Evolutionary conservation across 176 grass and related monocot species (phyloP), one percentile per base, ranked within the genome.

Genomic region (Ensete ventricosum): DNA sequence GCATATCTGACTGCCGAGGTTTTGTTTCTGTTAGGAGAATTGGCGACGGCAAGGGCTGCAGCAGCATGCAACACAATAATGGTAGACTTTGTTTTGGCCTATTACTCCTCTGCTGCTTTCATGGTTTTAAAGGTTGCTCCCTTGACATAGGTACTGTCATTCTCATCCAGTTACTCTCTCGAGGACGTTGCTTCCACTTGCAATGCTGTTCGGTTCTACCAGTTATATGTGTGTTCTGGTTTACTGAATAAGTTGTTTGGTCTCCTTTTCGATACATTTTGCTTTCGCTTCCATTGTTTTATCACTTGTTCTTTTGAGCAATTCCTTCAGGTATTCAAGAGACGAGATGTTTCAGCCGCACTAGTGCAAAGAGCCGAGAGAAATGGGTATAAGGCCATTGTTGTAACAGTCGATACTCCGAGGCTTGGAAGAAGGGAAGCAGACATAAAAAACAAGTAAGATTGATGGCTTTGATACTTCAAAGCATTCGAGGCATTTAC

Each of bases 381-480:
- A 73, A 82, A 63, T 77, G 90, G 90, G 53, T 98, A 88, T 72
- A 98, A 82, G 55, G 94, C 90, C 52, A 88, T 98, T 80, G 82
- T 98, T 79, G 63, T 98, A 76, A 98, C 94, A 75, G 90, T 93
- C 59, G 88, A 98, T 86, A 93, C 88, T 11, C 90, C 90, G 50
- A 69, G 83, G 80, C 75, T 93, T 1, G 88, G 94, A 52, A 84
- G 94, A 60, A 82, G 94, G 14, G 94, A 98, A 79, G 88, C 84
- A 55, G 94, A 93, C 54, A 91, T 89, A 17, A 88, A 83, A 74
- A 98, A 98, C 78, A 98, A 91, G 94, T 98, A 24, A 62, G 20
- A 16, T 10, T 62, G 12, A 53, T 76, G 21, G 25, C 79, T 19
- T 64, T 43, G n/a, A 62, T 64, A 64, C 29, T 14, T 53, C 27